Evolutionary conservation across 495 filamentous ascomycete species (phyloP).

Genomic region (Lophium mytilinum): DNA sequence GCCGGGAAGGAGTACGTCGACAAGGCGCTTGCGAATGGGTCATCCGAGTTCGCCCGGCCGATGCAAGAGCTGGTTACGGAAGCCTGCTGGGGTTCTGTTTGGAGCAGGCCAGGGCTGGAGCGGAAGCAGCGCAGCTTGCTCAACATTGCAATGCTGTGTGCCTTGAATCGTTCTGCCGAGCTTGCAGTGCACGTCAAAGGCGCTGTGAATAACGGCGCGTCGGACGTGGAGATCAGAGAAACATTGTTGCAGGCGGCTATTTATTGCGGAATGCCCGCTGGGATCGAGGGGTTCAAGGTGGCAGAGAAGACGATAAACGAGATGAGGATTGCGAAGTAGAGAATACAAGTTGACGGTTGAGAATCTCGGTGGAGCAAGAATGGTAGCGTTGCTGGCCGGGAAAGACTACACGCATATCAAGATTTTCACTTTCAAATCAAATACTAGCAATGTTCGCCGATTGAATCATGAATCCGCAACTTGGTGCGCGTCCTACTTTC

Average conservation of each 20-base stretch:
- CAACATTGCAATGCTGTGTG: conserved; percentile 49
- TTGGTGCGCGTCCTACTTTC: too few species aligned
- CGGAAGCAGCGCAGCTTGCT: conserved; percentile 47
- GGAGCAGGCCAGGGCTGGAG: conserved; percentile 47
- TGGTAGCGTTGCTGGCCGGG: too few species aligned
- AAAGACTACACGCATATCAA: too few species aligned
- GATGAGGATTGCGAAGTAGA: background rate
- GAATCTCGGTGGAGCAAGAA: too few species aligned
- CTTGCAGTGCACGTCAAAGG: conserved; percentile 47
- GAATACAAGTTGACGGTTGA: too few species aligned
- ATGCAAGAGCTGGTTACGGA: conserved; percentile 48
- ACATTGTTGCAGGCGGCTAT: conserved; percentile 44
- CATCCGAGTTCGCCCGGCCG: conserved; percentile 43
- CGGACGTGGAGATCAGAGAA: conserved; percentile 47
- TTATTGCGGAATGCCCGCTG: conserved; percentile 50
- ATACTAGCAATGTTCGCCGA: too few species aligned
- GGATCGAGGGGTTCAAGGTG: conserved; percentile 42
- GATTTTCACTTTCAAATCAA: too few species aligned
- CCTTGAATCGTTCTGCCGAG: conserved; percentile 45
- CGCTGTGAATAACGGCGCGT: conserved; percentile 46
- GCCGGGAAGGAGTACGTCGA: conserved; percentile 48
- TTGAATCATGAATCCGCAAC: too few species aligned
- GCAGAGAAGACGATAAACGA: conserved; percentile 29
- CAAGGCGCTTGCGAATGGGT: conserved; percentile 34
- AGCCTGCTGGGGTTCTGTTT: conserved; percentile 47